Evolutionary conservation across 1,284 basidiomycete species (phyloP), one percentile per base, ranked within the genome.

Genomic region (Testicularia cyperi): DNA sequence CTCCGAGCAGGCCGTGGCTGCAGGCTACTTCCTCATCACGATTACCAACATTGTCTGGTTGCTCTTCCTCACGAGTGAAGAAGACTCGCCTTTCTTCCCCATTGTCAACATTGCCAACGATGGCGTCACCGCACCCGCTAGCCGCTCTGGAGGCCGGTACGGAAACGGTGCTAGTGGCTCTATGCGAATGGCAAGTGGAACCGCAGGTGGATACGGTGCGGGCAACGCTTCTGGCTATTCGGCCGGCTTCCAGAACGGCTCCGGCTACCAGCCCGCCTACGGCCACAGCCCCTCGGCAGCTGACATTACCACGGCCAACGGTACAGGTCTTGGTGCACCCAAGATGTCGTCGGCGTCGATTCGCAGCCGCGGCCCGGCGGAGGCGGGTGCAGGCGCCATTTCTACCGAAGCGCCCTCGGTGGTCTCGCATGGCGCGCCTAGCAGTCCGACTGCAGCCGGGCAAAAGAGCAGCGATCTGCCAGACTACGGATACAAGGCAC

Each of bases 11-110:
- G 90, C 92, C 5, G 85, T 90, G 80, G 88, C 87, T 21, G 91
- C 89, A 5, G 94, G 94, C 58, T 97, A 90, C 88, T 84, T 98
- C 70, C 84, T 98, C 58, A 83, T 94, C 43, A 82, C 90, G 24
- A 84, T 97, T 55, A 88, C 92, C 39, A 80, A 83, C 69, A 79
- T 97, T 74, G 78, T 97, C 55, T 97, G 92, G 92, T 83, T 95
- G 16, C 83, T 97, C 56, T 96, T 90, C 81, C 90, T 98, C 77
- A 94, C 92, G 5, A 88, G 91, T 1, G 92, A 96, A 74, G 92
- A 96, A 68, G 91, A 92, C 74, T 88, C 91, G 2, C 84, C 89
- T 62, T 78, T 85, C 37, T 83, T 90, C 44, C 82, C 89, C 76
- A 68, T 94, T 51, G 88, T 96, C 82, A 91, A 90, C 78, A 83